A percentile compares a stretch with the other conserved stretches of the same genome.
Conservation (phyloP, 768 basidiomycete species). For the Termitomyces sp. region DNA sequence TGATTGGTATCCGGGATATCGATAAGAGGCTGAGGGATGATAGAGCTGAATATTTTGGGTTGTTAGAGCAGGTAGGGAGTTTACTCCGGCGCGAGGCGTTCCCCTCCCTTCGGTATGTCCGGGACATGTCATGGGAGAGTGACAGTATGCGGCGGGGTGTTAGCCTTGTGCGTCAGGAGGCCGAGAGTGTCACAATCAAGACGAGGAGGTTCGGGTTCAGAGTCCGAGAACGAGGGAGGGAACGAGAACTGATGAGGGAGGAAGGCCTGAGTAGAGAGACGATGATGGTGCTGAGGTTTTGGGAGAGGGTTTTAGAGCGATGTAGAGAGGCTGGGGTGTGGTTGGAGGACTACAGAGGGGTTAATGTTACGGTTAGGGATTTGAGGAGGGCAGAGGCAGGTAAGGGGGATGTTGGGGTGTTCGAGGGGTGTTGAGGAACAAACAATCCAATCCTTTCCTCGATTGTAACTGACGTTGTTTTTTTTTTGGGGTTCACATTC, state of each 20-base stretch:
- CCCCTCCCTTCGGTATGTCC: conserved; percentile 53
- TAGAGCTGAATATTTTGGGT: conserved; percentile 49
- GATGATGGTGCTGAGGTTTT: conserved; percentile 33
- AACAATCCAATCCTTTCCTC: no score
- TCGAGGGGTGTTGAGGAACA: not conserved
- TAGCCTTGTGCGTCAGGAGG: conserved; percentile 2
- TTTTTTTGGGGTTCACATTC: no score
- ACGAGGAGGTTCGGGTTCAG: not conserved
- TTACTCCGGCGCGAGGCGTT: conserved; percentile 58
- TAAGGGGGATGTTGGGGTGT: conserved; percentile 2
- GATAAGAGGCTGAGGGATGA: conserved; percentile 57
- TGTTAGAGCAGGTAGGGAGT: conserved; percentile 62
- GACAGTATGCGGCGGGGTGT: conserved; percentile 46
- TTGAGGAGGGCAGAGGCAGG: conserved; percentile 23
- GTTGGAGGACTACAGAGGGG: conserved; percentile 62
- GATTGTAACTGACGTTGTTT: not conserved
- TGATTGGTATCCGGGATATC: conserved; percentile 73
- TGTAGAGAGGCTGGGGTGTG: conserved; percentile 56
- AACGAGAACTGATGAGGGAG: not conserved
- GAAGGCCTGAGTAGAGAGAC: conserved; percentile 7
- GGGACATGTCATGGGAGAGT: conserved; percentile 63
- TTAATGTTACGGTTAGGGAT: conserved; percentile 50
- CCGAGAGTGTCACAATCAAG: not conserved
- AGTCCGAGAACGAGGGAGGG: not conserved
- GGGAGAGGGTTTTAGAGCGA: conserved; percentile 43